Evolutionary conservation across 148 eudicot genomes (phyloP).

Genomic region (Chenopodium suecicum): DNA sequence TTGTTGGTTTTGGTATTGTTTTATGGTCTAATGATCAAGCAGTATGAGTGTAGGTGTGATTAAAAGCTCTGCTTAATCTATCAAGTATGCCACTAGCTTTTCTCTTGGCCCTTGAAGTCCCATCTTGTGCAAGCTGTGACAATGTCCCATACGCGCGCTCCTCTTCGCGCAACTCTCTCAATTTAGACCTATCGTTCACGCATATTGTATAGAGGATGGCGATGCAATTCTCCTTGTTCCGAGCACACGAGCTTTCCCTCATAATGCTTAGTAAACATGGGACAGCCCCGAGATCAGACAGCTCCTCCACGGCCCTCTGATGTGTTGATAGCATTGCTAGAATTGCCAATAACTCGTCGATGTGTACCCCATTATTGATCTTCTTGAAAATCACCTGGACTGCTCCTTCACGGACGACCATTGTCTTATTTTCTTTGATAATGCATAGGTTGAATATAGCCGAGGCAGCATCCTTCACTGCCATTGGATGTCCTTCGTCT

Average conservation of each 20-base stretch:
- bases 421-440: constrained; percentile 73
- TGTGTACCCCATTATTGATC: constrained; percentile 44
- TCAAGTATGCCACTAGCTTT: constrained; percentile 87
- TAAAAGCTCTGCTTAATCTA: constrained; percentile 54
- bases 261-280: constrained; percentile 53
- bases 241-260: constrained; percentile 64
- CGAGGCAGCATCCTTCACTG: constrained; percentile 85
- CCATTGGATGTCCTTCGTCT: constrained; percentile 67
- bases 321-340: constrained; percentile 83
- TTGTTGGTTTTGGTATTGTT: constrained; percentile 2
- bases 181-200: constrained; percentile 56
- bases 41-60: constrained; percentile 69
- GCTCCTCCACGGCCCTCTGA: constrained; percentile 69
- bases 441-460: constrained; percentile 89
- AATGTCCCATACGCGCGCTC: constrained; percentile 57
- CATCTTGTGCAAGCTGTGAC: constrained; percentile 69
- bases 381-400: constrained; percentile 72
- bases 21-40: constrained; percentile 18
- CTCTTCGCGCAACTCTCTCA: constrained; percentile 78
- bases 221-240: constrained; percentile 80
- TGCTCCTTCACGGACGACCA: constrained; percentile 77
- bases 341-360: constrained; percentile 76
- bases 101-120: constrained; percentile 92
- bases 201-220: constrained; percentile 69
- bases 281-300: constrained; percentile 68